Base-by-base conservation (phyloP, 768 basidiomycete genomes). In the Porphyrellus cyaneotinctus region DNA sequence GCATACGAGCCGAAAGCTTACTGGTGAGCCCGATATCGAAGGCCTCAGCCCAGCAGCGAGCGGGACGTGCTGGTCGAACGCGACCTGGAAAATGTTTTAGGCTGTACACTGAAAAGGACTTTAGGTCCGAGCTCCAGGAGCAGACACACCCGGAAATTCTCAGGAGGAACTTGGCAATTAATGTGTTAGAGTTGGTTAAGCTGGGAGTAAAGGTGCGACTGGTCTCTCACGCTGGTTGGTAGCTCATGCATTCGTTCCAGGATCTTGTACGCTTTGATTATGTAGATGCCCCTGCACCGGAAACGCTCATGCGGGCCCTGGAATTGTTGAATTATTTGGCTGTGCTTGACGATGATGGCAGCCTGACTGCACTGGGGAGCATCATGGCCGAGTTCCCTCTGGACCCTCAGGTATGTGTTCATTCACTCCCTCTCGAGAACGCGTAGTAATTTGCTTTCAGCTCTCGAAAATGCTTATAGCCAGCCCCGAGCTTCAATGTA, bases 371-470 rank as follows among this genome's bases (percentile, higher is more conserved):
- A 0, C 74, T 98, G 9, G 97, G 97, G 5, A 75, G 72, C 33
- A 87, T 92, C 54, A 97, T 98, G 95, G 95, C 97, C 0, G 93
- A 97, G 61, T 98, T 98, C 76, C 97, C 95, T 12, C 79, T 99
- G n/a, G 97, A 98, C 69, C 97, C 95, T 36, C 95, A 95, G 78
- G 90, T 88, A 58, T 33, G 77, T 54, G 12, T 1, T 42, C n/a
- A 1, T 30, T n/a, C 8, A 31, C 1, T 0, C 1, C 10, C 22
- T 17, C n/a, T 6, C 15, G 37, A 2, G 6, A 1, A 9, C 54
- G 10, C n/a, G n/a, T n/a, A n/a, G n/a, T n/a, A 70, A 6, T 3
- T 26, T 20, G 6, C 2, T 5, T 36, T 17, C 32, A 69, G 85
- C 78, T 97, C 60, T 84, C 97, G 23, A 97, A 97, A 70, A 87